Evolutionary conservation across 352 stramenopile genomes (phyloP), one percentile per base, ranked within the genome.

Genomic region (Globisporangium uncinulatum): DNA sequence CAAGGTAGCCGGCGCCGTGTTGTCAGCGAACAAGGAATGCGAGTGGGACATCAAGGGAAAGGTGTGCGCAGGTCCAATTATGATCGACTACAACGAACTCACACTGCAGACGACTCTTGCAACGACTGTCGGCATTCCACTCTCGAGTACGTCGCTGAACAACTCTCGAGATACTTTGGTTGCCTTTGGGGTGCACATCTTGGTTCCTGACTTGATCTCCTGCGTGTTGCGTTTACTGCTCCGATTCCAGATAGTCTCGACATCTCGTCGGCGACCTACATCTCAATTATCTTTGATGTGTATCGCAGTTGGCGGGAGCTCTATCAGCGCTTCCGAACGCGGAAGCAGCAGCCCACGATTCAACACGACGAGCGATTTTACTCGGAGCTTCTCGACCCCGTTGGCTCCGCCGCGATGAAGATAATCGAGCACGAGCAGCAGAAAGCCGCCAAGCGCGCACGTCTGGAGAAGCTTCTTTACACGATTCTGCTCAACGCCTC

Each of bases 61-160:
- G 59, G 49, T 90, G 17, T 87, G 74, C 32, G 69, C 85, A 0
- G 77, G 80, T 1, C 65, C 71, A 7, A 62, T 88, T 43, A 76
- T 64, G 43, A 77, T 90, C 51, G 67, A 87, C 29, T 90, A 79
- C 62, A 76, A 86, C 44, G 77, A 90, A 47, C 51, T 70, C 37
- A 65, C 61, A 4, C 68, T 86, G 37, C 64, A 76, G 51, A 56
- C 44, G 42, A 62, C 63, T 1, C 62, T 83, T 39, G 59, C 54
- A 34, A 55, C 73, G 14, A 48, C 46, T 34, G 42, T 42, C 1
- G 37, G 51, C 21, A 39, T 44, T 39, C 39, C 42, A 3, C 48
- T 53, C 15, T 39, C 48, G n/a, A 29, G 56, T 62, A 50, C 29
- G 37, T 54, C 13, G 49, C 6, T 13, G 34, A 39, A 39, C 34